Conservation (phyloP, 2,329 filamentous ascomycete species). For the Rutstroemia sp. region DNA sequence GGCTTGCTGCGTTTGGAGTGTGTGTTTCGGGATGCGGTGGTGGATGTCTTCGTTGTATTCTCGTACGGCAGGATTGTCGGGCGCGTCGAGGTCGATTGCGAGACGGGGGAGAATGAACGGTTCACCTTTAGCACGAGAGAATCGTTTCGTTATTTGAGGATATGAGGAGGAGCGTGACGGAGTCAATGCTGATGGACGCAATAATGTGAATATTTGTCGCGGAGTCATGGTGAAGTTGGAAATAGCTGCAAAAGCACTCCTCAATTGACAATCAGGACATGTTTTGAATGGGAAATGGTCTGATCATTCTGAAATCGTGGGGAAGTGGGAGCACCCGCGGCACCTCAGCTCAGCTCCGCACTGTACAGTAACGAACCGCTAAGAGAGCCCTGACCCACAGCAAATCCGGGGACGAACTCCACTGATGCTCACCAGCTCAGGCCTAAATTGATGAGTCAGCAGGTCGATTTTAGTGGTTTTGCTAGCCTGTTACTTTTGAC, state of each 20-base stretch:
- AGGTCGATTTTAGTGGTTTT: background rate
- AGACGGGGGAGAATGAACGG: slow-evolving; percentile 33
- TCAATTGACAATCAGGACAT: no score
- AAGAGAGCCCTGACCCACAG: background rate
- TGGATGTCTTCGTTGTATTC: background rate
- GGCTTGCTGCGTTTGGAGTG: background rate
- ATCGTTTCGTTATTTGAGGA: slow-evolving; percentile 8
- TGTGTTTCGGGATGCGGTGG: background rate
- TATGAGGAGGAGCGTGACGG: background rate
- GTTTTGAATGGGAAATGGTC: no score
- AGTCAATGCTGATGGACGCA: no score
- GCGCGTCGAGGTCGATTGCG: slow-evolving; percentile 46
- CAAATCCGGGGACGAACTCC: slow-evolving; percentile 1
- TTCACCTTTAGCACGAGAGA: slow-evolving; percentile 9
- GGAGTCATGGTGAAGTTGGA: no score
- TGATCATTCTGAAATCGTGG: no score
- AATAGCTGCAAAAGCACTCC: no score
- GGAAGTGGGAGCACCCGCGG: background rate
- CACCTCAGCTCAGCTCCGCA: no score
- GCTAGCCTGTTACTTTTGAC: background rate
- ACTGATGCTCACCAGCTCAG: no score
- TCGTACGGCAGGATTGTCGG: slow-evolving; percentile 35
- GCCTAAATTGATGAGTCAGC: background rate
- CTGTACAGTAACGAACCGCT: no score
- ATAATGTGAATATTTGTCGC: no score